Percentiles rank a stretch among this genome's conserved stretches.
Evolutionary conservation across 495 filamentous ascomycete genomes (phyloP).

Genomic region (Neurospora tetraspora): DNA sequence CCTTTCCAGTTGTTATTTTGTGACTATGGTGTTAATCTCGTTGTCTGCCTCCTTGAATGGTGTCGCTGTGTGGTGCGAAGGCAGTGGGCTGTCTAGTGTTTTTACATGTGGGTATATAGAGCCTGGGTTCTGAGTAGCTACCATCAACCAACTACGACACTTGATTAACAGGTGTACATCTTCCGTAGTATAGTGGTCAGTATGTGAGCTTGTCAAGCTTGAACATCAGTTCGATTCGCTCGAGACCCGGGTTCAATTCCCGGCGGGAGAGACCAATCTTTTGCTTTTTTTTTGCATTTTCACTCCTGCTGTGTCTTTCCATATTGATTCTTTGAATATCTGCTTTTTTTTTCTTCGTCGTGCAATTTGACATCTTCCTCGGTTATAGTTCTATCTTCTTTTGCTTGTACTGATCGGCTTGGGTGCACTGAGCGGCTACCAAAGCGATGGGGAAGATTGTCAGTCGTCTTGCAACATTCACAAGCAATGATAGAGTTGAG

Average conservation of each 20-base stretch:
- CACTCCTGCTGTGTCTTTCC: neutral
- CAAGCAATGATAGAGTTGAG: neutral
- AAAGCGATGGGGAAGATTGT: neutral
- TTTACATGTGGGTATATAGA: neutral
- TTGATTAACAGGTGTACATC: neutral
- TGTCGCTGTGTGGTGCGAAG: neutral
- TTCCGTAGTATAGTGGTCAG: neutral
- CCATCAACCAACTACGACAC: neutral
- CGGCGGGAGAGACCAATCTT: neutral
- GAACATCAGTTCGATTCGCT: neutral
- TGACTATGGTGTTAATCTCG: neutral
- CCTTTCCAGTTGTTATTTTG: neutral
- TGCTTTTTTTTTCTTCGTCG: neutral
- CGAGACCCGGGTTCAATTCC: too few relatives aligned
- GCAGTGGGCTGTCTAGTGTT: neutral
- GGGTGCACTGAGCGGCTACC: neutral
- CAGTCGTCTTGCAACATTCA: neutral
- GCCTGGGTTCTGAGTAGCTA: accelerated
- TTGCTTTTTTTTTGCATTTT: neutral
- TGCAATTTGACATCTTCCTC: neutral
- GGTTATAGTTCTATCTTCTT: neutral
- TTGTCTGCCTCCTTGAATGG: neutral
- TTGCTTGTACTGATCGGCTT: neutral
- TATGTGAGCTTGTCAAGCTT: neutral
- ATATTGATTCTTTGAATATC: neutral